A percentile compares a stretch with the other conserved stretches of the same genome.
Evolutionary conservation across 139 green algal species (phyloP).

Genomic region (Asterochloris erici): DNA sequence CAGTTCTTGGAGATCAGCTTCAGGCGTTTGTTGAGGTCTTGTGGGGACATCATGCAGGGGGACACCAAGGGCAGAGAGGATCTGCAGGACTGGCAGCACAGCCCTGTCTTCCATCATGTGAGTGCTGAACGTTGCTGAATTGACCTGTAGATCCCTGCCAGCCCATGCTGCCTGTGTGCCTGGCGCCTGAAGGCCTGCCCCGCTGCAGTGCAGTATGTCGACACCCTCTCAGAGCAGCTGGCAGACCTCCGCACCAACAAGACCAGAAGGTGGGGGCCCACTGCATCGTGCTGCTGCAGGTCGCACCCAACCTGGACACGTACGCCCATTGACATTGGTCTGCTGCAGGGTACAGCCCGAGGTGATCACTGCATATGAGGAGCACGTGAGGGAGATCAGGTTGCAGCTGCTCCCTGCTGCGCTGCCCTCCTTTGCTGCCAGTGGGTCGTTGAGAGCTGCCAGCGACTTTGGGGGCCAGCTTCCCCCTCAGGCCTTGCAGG

Average conservation of each 20-base stretch:
- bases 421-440: too few species aligned
- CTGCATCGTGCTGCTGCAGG: background rate
- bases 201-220: constrained; percentile 37
- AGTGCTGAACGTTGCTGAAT: background rate
- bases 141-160: background rate
- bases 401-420: too few species aligned
- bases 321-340: too few species aligned
- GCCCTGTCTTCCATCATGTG: constrained; percentile 49
- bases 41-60: constrained; percentile 40
- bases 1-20: constrained; percentile 36
- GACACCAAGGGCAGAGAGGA: constrained; percentile 23
- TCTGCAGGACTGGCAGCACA: constrained; percentile 32
- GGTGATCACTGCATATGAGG: too few species aligned
- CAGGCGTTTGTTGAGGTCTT: constrained; percentile 31
- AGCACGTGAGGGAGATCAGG: too few species aligned
- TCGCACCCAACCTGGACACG: background rate
- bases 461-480: too few species aligned
- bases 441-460: too few species aligned
- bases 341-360: too few species aligned
- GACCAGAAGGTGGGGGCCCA: constrained; percentile 9
- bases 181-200: background rate
- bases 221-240: constrained; percentile 43
- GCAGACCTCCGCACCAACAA: constrained; percentile 21
- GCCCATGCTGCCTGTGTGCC: background rate
- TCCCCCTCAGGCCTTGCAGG: too few species aligned